Base-by-base conservation (phyloP, 2,329 filamentous ascomycete species). In the Colletotrichum lupini region DNA sequence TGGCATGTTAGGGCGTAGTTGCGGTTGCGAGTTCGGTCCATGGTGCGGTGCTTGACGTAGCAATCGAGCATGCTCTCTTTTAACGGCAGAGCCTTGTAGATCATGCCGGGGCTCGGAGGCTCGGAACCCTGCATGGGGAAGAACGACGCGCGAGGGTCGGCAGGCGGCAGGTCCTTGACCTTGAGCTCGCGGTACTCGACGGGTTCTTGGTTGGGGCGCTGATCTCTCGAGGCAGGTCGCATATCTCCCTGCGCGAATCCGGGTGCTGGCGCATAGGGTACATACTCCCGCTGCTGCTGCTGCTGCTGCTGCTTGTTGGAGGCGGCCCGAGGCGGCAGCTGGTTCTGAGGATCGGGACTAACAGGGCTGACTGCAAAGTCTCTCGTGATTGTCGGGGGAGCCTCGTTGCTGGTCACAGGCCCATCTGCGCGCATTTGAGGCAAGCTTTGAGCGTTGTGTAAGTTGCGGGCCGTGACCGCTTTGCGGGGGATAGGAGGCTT, bases 1-100 rank as follows among this genome's bases (percentile, higher is more conserved):
- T 89, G 87, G 78, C 89, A 91, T 12, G 86, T 83, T 24, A 90
- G 81, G 2, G 88, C 83, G 77, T 89, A 87, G 76, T 84, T 78
- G 59, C 77, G 79, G 78, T 91, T 90, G 73, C 81, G 80, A 66
- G 85, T 84, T 49, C 83, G 80, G 67, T 86, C 82, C 85, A 90
- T 88, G 59, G 80, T 82, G 59, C 78, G 78, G 77, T 91, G 89
- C 4, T 79, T 78, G 53, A 85, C 84, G 69, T 87, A 83, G 79
- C 89, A 91, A 69, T 80, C 76, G 75, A 84, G 84, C 74, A 86
- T 84, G 1, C 81, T 80, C 59, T 86, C 82, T 63, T 80, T 82
- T n/a, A 90, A 79, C 1, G 86, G 83, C 8, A 79, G 79, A 1
- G 88, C 82, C 22, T 81, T 80, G 68, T 86, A 82, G 28, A 88